Evolutionary conservation across 169 alveolate genomes (phyloP).

Genomic region (Plasmodium cynomolgi): DNA sequence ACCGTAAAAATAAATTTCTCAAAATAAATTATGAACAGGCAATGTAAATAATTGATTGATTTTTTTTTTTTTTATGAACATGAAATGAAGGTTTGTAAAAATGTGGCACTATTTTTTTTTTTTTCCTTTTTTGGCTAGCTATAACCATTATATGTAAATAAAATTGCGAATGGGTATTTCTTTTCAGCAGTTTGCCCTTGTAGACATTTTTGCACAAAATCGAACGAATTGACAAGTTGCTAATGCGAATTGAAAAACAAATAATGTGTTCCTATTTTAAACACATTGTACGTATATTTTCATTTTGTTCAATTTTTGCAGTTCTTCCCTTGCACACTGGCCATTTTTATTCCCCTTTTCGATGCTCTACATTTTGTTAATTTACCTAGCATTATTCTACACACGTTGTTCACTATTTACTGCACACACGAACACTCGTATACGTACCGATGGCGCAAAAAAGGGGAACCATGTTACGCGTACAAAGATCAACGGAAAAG

Average conservation of each 20-base stretch:
- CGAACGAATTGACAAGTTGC: background rate
- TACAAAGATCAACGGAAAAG: constrained; percentile 13
- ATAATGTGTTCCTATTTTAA: background rate
- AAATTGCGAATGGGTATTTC: background rate
- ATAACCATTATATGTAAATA: background rate
- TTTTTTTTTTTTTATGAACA: background rate
- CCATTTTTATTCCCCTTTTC: background rate
- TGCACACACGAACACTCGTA: background rate
- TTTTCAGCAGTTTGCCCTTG: background rate
- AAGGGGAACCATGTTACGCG: constrained; percentile 22
- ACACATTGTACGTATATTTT: background rate
- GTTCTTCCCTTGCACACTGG: background rate
- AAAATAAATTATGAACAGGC: background rate
- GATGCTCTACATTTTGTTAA: constrained; percentile 1
- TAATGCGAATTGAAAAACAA: background rate
- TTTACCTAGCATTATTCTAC: background rate
- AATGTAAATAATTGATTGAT: background rate
- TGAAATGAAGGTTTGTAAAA: background rate
- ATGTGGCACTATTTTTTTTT: background rate
- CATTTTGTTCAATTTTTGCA: background rate
- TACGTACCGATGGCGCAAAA: background rate
- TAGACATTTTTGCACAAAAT: background rate
- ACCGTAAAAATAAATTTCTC: background rate
- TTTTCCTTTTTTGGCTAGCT: background rate
- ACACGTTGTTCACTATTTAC: background rate